These are phyloP conservation scores for Pistacia integerrima DNA, from an alignment of 345 rosid genomes.

Conservation along the genomic window DNA sequence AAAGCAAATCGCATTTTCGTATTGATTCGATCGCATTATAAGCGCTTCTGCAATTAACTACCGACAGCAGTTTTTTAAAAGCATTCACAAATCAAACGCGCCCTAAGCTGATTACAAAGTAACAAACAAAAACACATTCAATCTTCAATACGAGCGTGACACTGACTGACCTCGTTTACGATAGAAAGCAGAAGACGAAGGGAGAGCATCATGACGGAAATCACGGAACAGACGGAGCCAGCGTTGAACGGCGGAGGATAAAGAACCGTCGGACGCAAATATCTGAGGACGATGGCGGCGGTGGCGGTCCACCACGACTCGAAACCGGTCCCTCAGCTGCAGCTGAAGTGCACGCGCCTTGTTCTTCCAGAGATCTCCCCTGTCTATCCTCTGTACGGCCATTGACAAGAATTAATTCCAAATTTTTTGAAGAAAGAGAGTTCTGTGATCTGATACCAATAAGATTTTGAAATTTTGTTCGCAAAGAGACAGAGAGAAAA, in stretches of 20 bases:
- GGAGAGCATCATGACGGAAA: slow-evolving; percentile 80
- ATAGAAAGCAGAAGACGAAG: slow-evolving; percentile 71
- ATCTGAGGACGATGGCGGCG: slow-evolving; percentile 26
- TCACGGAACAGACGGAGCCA: slow-evolving; percentile 61
- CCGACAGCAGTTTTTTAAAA: too few species aligned
- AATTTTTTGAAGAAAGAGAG: too few species aligned
- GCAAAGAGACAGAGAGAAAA: not conserved
- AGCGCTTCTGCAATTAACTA: not conserved
- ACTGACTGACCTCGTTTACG: slow-evolving; percentile 64
- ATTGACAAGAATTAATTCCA: slow-evolving; percentile 20
- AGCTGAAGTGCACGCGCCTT: slow-evolving; percentile 63
- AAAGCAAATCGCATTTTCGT: too few species aligned
- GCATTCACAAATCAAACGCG: not conserved
- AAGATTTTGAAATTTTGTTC: too few species aligned
- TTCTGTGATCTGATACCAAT: too few species aligned
- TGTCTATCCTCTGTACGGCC: slow-evolving; percentile 61
- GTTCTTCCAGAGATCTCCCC: slow-evolving; percentile 83
- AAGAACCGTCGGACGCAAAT: slow-evolving; percentile 51
- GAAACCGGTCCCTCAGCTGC: slow-evolving; percentile 71
- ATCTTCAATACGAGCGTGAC: not conserved
- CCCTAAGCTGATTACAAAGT: not conserved
- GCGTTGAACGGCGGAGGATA: slow-evolving; percentile 67
- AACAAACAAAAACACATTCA: not conserved
- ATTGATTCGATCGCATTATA: not conserved
- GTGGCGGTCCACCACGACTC: slow-evolving; percentile 69